Base-by-base conservation (phyloP, 345 rosid genomes). In the Moricandia moricandioides region DNA sequence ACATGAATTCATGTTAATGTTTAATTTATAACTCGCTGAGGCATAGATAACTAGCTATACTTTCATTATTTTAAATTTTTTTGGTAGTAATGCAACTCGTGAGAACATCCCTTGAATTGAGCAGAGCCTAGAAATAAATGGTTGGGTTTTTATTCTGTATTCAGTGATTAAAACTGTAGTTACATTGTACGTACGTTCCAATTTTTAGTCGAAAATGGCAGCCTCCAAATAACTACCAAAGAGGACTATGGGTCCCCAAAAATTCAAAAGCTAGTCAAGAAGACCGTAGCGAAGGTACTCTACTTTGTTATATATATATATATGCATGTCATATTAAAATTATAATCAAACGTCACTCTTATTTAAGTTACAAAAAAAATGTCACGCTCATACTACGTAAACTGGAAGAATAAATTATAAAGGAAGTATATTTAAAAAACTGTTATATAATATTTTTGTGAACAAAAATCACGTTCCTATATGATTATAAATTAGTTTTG, bases 181-280 rank as follows among this genome's bases (percentile, higher is more conserved):
- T 66, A 66, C 7, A 62, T 33, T 47, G 51, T 52, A 34, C 54
- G 52, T 60, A 35, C 33, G 39, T 27, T 69, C 27, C 29, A 26
- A 39, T 2, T 2, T 56, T 58, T 39, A 34, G 55, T 57, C 56
- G 56, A 69, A 57, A 39, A 27, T 57, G 27, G 13, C 65, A 57
- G 55, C 47, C 59, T 62, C 69, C 58, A 62, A 76, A 69, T 61
- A 69, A 76, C 39, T 4, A 58, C 58, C 33, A 62, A 62, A 52
- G 64, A 75, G 58, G 55, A 49, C 73, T 29, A 67, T 69, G 65
- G 64, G 74, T 55, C 74, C 55, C 31, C 3, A 9, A 47, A 37
- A 9, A 61, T 69, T 69, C 74, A 69, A 76, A 63, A 18, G n/a
- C 34, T 21, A 47, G 79, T 67, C 68, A 67, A 75, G 60, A 67